phyloP scores from a whole-genome alignment of 148 eudicot species.

The Fallopia convolvulus region DNA sequence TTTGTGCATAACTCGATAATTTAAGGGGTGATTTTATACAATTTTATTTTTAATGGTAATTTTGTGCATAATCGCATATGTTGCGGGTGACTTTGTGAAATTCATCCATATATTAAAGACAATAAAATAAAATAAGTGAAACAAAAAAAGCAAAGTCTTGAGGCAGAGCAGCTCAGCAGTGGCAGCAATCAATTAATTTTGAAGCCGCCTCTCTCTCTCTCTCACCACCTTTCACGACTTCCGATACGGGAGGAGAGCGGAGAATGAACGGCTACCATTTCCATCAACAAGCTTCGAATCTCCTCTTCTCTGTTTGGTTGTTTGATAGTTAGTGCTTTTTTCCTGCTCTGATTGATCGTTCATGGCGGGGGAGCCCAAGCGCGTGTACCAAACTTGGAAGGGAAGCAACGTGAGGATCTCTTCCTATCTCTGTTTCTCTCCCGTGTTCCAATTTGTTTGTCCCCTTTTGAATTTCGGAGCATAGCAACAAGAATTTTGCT shows the following conservation, averaged over 20 bases:
- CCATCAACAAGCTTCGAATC: slow-evolving; percentile 25
- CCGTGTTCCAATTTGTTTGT: neutral
- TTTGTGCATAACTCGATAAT: too few relatives aligned
- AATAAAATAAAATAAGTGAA: neutral
- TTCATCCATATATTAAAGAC: neutral
- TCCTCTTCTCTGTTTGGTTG: slow-evolving; percentile 16
- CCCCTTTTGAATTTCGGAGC: neutral
- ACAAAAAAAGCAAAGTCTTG: neutral
- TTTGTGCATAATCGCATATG: too few relatives aligned
- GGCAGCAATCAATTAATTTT: slow-evolving; percentile 15
- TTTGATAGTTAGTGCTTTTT: neutral
- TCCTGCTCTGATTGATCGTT: neutral
- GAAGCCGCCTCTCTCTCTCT: slow-evolving; percentile 24
- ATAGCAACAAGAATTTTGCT: neutral
- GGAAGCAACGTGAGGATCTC: slow-evolving; percentile 45
- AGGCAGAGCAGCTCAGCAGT: slow-evolving; percentile 9
- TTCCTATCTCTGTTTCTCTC: neutral
- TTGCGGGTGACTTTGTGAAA: too few relatives aligned
- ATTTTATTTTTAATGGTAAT: too few relatives aligned
- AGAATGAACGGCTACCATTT: slow-evolving; percentile 14
- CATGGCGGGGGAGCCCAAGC: slow-evolving; percentile 27
- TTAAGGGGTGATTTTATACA: too few relatives aligned
- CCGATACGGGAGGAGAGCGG: slow-evolving; percentile 13
- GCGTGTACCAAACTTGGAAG: slow-evolving; percentile 51
- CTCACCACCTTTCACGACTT: slow-evolving; percentile 23